These are phyloP conservation scores for Ustilago nuda DNA, from an alignment of 1,284 basidiomycete genomes.

Conservation along the genomic window DNA sequence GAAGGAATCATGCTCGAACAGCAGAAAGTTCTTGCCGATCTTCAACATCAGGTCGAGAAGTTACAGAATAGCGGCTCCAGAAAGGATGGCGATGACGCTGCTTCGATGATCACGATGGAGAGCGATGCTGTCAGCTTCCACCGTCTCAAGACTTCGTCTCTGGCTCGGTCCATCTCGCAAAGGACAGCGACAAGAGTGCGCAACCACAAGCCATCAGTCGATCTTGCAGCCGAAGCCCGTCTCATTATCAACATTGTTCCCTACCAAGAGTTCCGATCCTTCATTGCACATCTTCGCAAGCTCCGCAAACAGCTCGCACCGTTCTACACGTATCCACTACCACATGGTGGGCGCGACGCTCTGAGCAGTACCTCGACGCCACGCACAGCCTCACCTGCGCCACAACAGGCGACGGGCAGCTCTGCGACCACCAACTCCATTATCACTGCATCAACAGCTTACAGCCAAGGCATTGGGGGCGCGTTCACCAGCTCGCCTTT, in stretches of 20 bases:
- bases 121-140: constrained; percentile 50
- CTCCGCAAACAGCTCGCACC: constrained; percentile 72
- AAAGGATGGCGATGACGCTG: constrained; percentile 31
- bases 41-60: constrained; percentile 86
- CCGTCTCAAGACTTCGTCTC: constrained; percentile 41
- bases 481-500: constrained; percentile 44
- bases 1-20: constrained; percentile 75
- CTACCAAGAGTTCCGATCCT: constrained; percentile 86
- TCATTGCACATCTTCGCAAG: constrained; percentile 83
- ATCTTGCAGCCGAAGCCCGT: constrained; percentile 36
- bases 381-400: constrained; percentile 36
- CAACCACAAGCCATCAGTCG: constrained; percentile 28
- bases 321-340: constrained; percentile 56
- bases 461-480: constrained; percentile 40
- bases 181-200: constrained; percentile 30
- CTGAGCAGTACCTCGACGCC: constrained; percentile 35
- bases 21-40: constrained; percentile 75
- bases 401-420: constrained; percentile 11
- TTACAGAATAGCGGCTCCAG: constrained; percentile 26
- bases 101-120: constrained; percentile 31
- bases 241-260: constrained; percentile 72
- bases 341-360: constrained; percentile 20
- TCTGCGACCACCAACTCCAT: constrained; percentile 6
- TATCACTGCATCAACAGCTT: constrained; percentile 46
- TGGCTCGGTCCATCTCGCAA: constrained; percentile 41